Percentiles rank a stretch among this genome's conserved stretches.
Conservation (phyloP, 306 rosid genomes). For the Luffa acutangula region DNA sequence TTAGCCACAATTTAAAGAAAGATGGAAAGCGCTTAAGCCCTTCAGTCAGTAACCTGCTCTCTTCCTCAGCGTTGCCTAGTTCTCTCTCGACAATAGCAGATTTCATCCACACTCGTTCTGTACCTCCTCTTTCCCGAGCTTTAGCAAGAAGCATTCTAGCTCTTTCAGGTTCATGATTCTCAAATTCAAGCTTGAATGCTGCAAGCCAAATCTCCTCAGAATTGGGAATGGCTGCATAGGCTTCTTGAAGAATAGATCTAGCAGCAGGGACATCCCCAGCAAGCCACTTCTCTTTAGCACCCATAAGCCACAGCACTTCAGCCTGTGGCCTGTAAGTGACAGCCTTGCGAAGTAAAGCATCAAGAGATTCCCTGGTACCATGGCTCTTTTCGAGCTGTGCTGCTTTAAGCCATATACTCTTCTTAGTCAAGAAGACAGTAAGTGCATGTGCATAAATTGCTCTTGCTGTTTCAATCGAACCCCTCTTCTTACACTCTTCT, state of each 20-base stretch:
- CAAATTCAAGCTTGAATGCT: slow-evolving; percentile 86
- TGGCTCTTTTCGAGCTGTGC: slow-evolving; percentile 93
- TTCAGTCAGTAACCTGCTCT: slow-evolving; percentile 62
- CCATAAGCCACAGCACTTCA: slow-evolving; percentile 97
- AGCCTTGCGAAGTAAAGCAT: slow-evolving; percentile 74
- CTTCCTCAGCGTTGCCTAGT: slow-evolving; percentile 63
- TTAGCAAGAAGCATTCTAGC: slow-evolving; percentile 88
- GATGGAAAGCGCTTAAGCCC: slow-evolving; percentile 71
- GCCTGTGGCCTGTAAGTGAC: slow-evolving; percentile 90
- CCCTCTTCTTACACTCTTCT: slow-evolving; percentile 87
- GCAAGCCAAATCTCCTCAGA: slow-evolving; percentile 97
- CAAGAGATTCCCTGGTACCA: slow-evolving; percentile 84
- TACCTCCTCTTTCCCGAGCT: slow-evolving; percentile 89
- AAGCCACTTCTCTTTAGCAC: slow-evolving; percentile 96
- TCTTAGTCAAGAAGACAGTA: slow-evolving; percentile 74
- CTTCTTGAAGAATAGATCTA: slow-evolving; percentile 84
- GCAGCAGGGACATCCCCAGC: slow-evolving; percentile 92
- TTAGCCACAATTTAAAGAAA: slow-evolving; percentile 79
- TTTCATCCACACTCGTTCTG: slow-evolving; percentile 91
- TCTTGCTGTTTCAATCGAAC: slow-evolving; percentile 82
- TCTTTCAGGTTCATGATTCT: slow-evolving; percentile 88
- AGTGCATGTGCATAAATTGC: slow-evolving; percentile 83
- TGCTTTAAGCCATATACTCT: slow-evolving; percentile 95
- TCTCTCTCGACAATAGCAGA: slow-evolving; percentile 92
- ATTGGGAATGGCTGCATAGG: slow-evolving; percentile 85